Evolutionary conservation across 164 flowering plant genomes (phyloP), one percentile per base, ranked within the genome.

Genomic region (Amborella trichopoda): DNA sequence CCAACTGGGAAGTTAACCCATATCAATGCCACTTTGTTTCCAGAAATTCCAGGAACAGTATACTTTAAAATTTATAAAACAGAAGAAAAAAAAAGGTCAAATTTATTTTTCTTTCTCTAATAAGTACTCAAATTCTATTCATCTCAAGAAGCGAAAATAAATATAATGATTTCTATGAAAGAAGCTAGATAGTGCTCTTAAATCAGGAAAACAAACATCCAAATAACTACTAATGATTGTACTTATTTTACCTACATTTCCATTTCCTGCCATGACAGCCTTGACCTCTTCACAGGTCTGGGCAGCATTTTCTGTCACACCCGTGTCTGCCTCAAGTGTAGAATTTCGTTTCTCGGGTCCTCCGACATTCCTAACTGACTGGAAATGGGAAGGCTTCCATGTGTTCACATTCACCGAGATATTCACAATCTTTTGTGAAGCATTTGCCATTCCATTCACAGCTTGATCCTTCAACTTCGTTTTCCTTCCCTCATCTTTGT

Each of bases 311-410:
- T 58, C 76, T 40, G 43, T 54, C 36, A 44, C 51, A 26, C 26
- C 62, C 1, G 41, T 28, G 20, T 66, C 74, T 47, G 28, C 60
- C 40, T 59, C 69, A 60, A 38, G 66, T 11, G 51, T 24, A 46
- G 70, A 26, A 57, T 60, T 62, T 40, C 32, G 47, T 54, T 36
- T 44, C 48, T 68, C 67, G 16, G 53, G 19, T 45, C 62, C 73
- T n/a, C 54, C 14, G 25, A 55, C 58, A 26, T 68, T 70, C 33
- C 59, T 59, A 25, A 55, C 38, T 28, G 55, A 64, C 67, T 69
- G 75, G 69, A 66, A 72, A 47, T 75, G 74, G 44, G 76, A 68
- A 49, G 82, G 81, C 65, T 74, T 83, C 93, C 85, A 72, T 21
- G 75, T 67, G 68, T 78, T 80, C 33, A 69, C 80, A 70, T 74